phyloP scores from a whole-genome alignment of 176 grass and related monocot genomes.

The Typha latifolia region DNA sequence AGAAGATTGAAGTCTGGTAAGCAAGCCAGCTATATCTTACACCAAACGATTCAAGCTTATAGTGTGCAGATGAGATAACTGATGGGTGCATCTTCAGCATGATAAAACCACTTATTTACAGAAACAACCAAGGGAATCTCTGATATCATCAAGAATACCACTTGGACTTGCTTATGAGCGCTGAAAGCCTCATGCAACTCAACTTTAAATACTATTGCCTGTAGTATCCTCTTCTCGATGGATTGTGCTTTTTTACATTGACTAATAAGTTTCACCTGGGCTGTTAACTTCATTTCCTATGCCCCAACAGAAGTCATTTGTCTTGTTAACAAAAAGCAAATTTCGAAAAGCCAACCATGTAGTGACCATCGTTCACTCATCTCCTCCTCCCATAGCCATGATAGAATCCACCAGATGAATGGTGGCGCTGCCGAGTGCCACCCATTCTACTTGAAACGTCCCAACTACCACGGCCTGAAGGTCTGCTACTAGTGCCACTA shows the following conservation, averaged over 20 bases:
- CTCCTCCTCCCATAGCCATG: constrained; percentile 79
- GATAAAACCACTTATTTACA: neutral
- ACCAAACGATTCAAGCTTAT: too few relatives aligned
- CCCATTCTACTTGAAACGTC: constrained; percentile 37
- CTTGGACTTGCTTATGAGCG: neutral
- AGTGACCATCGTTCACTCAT: constrained; percentile 19
- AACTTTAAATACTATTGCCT: neutral
- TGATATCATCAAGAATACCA: neutral
- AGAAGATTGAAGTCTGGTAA: too few relatives aligned
- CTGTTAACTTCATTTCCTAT: neutral
- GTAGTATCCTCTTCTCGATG: neutral
- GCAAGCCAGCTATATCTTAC: too few relatives aligned
- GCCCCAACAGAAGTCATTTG: neutral
- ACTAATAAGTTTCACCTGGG: neutral
- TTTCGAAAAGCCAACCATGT: neutral
- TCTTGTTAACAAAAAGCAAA: neutral
- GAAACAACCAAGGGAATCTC: neutral
- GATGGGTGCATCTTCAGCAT: too few relatives aligned
- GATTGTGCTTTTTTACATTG: neutral
- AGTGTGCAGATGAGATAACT: too few relatives aligned
- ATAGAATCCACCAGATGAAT: constrained; percentile 69
- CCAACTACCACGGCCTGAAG: constrained; percentile 54
- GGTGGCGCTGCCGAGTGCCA: constrained; percentile 37
- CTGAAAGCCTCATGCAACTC: neutral
- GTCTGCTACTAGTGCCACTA: constrained; percentile 40